phyloP scores from a whole-genome alignment of 2,329 filamentous ascomycete species.

The Sclerotinia glacialis region DNA sequence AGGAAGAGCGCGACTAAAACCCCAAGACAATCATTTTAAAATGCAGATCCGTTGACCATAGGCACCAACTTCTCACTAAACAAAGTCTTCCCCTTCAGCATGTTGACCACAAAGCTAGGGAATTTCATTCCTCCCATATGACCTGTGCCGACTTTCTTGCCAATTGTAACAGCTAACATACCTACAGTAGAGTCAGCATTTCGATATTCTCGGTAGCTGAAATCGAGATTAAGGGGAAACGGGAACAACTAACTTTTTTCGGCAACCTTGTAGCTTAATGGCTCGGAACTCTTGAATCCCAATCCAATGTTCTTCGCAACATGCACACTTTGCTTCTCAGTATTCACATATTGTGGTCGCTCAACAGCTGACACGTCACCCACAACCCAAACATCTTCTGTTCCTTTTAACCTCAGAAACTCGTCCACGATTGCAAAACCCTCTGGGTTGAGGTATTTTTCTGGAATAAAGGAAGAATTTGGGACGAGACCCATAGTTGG shows the following conservation, averaged over 20 bases:
- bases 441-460: slow-evolving; percentile 45
- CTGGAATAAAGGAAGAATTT: slow-evolving; percentile 54
- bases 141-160: slow-evolving; percentile 43
- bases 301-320: slow-evolving; percentile 33
- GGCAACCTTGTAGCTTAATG: slow-evolving; percentile 29
- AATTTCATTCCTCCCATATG: slow-evolving; percentile 36
- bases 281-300: slow-evolving; percentile 24
- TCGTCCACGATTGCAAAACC: slow-evolving; percentile 52
- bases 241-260: slow-evolving; percentile 17
- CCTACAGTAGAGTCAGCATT: slow-evolving; percentile 22
- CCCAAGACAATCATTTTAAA: slow-evolving; percentile 6
- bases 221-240: neutral
- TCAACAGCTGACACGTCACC: slow-evolving; percentile 35
- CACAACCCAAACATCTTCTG: slow-evolving; percentile 38
- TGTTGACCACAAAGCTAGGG: slow-evolving; percentile 33
- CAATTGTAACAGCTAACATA: slow-evolving; percentile 37
- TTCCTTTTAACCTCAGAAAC: slow-evolving; percentile 47
- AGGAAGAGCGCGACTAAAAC: neutral
- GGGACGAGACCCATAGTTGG: slow-evolving; percentile 55
- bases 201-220: neutral
- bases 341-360: slow-evolving; percentile 28
- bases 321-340: slow-evolving; percentile 31
- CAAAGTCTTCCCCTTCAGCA: slow-evolving; percentile 32
- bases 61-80: slow-evolving; percentile 32
- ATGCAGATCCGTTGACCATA: slow-evolving; percentile 30